Evolutionary conservation across 2,329 filamentous ascomycete species (phyloP).

Genomic region (Xylaria digitata): DNA sequence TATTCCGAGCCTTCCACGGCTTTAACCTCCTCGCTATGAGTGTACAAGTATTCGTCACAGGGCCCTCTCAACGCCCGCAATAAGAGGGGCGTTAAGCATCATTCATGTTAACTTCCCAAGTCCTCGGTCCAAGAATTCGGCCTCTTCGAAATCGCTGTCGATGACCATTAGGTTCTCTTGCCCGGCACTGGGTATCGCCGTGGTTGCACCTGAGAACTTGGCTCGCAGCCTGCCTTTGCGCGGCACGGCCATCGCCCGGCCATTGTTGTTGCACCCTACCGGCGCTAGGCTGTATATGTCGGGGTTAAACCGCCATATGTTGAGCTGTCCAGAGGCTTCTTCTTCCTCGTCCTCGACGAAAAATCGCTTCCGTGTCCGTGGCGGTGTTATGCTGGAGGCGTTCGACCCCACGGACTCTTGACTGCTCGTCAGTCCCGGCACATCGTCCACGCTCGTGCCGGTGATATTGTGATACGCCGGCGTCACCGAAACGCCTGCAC

Average conservation of each 20-base stretch:
- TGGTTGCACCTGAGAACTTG: conserved; percentile 41
- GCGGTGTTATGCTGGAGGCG: conserved; percentile 39
- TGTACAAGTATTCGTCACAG: conserved; percentile 5
- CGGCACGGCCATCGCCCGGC: conserved; percentile 63
- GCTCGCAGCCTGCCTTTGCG: conserved; percentile 42
- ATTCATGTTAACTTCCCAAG: conserved; percentile 57
- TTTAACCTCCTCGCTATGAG: background rate
- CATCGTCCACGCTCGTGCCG: conserved; percentile 43
- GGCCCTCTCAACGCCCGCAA: background rate
- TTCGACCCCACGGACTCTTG: conserved; percentile 63
- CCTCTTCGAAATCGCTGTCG: conserved; percentile 73
- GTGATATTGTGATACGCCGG: conserved; percentile 30
- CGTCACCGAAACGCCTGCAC: conserved; percentile 17
- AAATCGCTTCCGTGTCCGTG: conserved; percentile 59
- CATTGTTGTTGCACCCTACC: conserved; percentile 51
- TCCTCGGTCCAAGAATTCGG: conserved; percentile 68
- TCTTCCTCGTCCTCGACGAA: conserved; percentile 59
- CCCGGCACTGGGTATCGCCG: conserved; percentile 43
- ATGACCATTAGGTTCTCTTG: conserved; percentile 61
- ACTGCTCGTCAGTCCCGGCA: conserved; percentile 65
- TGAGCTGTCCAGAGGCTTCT: conserved; percentile 39
- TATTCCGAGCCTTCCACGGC: conserved; percentile 20
- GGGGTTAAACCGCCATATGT: conserved; percentile 43
- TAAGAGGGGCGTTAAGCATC: conserved; percentile 42
- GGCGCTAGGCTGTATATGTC: conserved; percentile 55